A percentile compares a stretch with the other conserved stretches of the same genome.
phyloP scores from a whole-genome alignment of 1,139 yeast genomes.

The Geotrichum reessii region DNA sequence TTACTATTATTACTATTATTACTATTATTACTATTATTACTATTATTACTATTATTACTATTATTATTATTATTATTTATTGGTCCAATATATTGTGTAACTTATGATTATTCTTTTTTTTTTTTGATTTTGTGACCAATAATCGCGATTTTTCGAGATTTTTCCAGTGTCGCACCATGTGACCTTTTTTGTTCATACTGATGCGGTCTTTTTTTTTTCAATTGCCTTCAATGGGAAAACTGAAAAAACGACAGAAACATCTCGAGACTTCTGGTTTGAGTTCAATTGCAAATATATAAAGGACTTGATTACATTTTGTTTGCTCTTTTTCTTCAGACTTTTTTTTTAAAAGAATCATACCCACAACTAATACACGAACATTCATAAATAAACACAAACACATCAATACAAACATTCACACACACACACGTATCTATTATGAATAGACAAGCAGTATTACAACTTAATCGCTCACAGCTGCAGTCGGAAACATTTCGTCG shows the following conservation, averaged over 20 bases:
- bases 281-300: background rate
- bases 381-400: too few relatives aligned
- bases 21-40: too few relatives aligned
- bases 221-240: background rate
- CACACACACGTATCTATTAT: background rate
- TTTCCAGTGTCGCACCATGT: background rate
- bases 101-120: background rate
- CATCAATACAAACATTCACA: too few relatives aligned
- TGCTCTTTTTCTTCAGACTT: background rate
- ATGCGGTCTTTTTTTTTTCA: background rate
- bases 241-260: background rate
- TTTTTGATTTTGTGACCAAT: background rate
- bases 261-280: background rate
- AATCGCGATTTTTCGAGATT: background rate
- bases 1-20: too few relatives aligned
- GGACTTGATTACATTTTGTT: background rate
- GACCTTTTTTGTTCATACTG: background rate
- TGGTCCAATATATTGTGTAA: background rate
- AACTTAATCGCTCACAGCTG: background rate
- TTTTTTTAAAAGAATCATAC: background rate
- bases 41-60: too few relatives aligned
- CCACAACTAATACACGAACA: background rate
- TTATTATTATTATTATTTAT: too few relatives aligned
- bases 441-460: constrained; percentile 1
- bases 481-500: background rate